phyloP scores from a whole-genome alignment of 1,284 basidiomycete species.

The Ganoderma sinense region DNA sequence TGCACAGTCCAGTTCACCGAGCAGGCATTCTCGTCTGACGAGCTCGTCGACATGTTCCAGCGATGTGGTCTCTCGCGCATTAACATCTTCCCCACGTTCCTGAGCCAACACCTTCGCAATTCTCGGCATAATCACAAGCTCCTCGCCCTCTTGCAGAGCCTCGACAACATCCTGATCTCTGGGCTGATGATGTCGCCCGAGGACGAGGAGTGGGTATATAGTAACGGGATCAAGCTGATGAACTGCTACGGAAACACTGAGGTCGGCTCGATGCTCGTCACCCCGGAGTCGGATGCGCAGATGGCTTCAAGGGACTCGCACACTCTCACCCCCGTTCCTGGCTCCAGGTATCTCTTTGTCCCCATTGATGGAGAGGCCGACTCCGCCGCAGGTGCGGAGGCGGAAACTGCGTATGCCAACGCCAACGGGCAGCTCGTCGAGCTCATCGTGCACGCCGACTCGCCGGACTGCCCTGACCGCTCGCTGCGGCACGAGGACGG shows the following conservation, averaged over 20 bases:
- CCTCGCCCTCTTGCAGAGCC: conserved; percentile 57
- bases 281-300: conserved; percentile 34
- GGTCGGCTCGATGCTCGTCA: conserved; percentile 69
- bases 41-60: conserved; percentile 74
- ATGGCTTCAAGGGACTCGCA: conserved; percentile 43
- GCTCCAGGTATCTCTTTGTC: conserved; percentile 64
- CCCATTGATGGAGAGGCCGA: conserved; percentile 50
- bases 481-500: conserved; percentile 66
- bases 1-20: conserved; percentile 75
- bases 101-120: conserved; percentile 65
- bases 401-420: conserved; percentile 56
- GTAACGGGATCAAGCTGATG: conserved; percentile 63
- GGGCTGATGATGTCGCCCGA: conserved; percentile 67
- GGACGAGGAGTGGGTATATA: conserved; percentile 70
- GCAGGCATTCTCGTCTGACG: conserved; percentile 69
- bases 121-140: conserved; percentile 69
- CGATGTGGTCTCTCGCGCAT: conserved; percentile 73
- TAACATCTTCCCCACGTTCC: conserved; percentile 73
- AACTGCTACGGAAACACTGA: conserved; percentile 81
- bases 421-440: conserved; percentile 61
- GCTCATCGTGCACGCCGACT: conserved; percentile 67
- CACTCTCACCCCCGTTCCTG: conserved; percentile 59
- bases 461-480: conserved; percentile 70
- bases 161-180: conserved; percentile 68
- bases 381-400: conserved; percentile 37